Evolutionary conservation across 2,329 filamentous ascomycete genomes (phyloP).

Genomic region (Calonectria honghensis): DNA sequence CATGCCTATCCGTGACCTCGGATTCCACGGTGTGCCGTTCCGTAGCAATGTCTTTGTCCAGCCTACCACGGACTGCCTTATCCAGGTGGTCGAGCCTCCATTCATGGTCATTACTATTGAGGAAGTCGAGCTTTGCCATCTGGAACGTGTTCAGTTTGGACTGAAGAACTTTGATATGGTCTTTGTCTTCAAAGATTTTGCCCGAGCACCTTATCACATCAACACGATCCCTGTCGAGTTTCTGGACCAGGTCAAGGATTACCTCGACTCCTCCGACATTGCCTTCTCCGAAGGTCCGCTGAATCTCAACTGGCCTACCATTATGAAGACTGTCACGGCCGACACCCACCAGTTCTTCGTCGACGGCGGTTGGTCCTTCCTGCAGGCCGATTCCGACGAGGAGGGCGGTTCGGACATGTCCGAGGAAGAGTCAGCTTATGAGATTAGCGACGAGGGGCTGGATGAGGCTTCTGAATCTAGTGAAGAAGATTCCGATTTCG

Average conservation of each 20-base stretch:
- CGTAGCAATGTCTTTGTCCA: constrained; percentile 97
- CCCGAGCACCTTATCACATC: constrained; percentile 91
- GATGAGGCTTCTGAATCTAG: constrained; percentile 85
- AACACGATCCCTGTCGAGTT: constrained; percentile 99
- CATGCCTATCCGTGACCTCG: constrained; percentile 96
- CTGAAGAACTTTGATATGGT: constrained; percentile 99
- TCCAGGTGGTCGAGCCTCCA: constrained; percentile 96
- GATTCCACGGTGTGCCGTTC: constrained; percentile 97
- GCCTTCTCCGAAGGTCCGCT: constrained; percentile 95
- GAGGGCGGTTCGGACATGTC: constrained; percentile 86
- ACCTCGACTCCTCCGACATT: constrained; percentile 96
- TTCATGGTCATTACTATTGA: constrained; percentile 97
- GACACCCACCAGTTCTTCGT: constrained; percentile 97
- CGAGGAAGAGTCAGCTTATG: constrained; percentile 93
- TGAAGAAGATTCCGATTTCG: constrained; percentile 93
- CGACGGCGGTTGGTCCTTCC: constrained; percentile 96
- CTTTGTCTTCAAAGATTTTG: constrained; percentile 98
- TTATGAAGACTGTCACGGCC: constrained; percentile 98
- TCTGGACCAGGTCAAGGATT: constrained; percentile 96
- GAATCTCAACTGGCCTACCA: constrained; percentile 98
- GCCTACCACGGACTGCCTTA: constrained; percentile 96
- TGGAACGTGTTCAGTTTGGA: constrained; percentile 97
- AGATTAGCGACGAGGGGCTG: constrained; percentile 90
- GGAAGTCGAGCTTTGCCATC: constrained; percentile 95
- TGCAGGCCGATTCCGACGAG: constrained; percentile 90